Conservation (phyloP, 2,329 filamentous ascomycete genomes). For the Dothiorella sarmentorum region DNA sequence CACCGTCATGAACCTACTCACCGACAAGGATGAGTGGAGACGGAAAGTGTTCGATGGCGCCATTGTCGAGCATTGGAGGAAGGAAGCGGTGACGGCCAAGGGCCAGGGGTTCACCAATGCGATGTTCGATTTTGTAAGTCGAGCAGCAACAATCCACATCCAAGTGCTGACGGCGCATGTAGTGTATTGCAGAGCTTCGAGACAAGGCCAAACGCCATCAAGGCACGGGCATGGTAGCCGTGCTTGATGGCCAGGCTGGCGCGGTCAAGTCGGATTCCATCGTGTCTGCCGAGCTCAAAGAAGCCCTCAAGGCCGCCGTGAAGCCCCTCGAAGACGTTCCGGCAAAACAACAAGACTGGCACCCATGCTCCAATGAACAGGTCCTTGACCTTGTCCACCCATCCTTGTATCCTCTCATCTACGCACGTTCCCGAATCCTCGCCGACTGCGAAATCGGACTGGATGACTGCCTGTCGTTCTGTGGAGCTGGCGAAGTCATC, state of each 20-base stretch:
- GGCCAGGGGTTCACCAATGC: slow-evolving; percentile 16
- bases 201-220: slow-evolving; percentile 47
- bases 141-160: background rate
- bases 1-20: slow-evolving; percentile 38
- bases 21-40: slow-evolving; percentile 41
- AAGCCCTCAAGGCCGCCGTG: slow-evolving; percentile 44
- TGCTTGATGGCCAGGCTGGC: slow-evolving; percentile 43
- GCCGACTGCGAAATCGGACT: slow-evolving; percentile 19
- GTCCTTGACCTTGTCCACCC: slow-evolving; percentile 62
- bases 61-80: slow-evolving; percentile 32
- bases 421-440: slow-evolving; percentile 24
- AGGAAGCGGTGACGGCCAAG: slow-evolving; percentile 22
- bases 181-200: slow-evolving; percentile 44
- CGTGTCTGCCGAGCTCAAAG: slow-evolving; percentile 36
- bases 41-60: slow-evolving; percentile 37
- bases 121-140: slow-evolving; percentile 20
- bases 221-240: slow-evolving; percentile 38
- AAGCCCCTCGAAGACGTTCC: slow-evolving; percentile 49
- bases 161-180: background rate
- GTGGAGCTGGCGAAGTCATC: slow-evolving; percentile 20
- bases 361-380: slow-evolving; percentile 54
- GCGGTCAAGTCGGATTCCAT: slow-evolving; percentile 54
- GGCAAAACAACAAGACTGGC: slow-evolving; percentile 54
- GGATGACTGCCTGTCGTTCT: slow-evolving; percentile 18
- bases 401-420: slow-evolving; percentile 37